Evolutionary conservation across 192 early-diverging fungal species (phyloP), one percentile per base, ranked within the genome.

Genomic region (Chytriomyces hyalinus): DNA sequence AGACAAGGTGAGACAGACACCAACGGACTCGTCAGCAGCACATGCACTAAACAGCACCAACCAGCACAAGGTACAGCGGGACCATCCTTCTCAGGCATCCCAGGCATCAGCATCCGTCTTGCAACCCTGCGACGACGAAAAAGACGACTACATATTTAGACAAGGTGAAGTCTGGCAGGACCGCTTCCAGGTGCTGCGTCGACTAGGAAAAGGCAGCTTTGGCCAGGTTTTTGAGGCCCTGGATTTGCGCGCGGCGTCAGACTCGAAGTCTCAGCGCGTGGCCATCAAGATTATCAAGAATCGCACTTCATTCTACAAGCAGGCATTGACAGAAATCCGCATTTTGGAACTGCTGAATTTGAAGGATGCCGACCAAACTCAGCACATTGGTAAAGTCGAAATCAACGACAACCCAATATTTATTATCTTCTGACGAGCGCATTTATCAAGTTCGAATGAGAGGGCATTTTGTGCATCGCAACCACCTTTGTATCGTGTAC

Each of bases 201-300:
- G 26, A 15, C 45, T 82, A 6, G 80, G 80, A 50, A 80, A 80
- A 46, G 79, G 80, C 13, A 78, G 76, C 11, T 82, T 82, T 71
- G 81, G 81, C 7, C 78, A 82, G 36, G 81, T 78, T 13, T 60
- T 82, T 45, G 65, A 78, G 50, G 74, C 74, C 5, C 51, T 26
- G 24, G 80, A 78, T 67, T 51, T 69, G 15, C 67, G 26, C 15
- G 20, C 47, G 26, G 48, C 10, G 50, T 2, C 13, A 1, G 67
- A n/a, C 20, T 13, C 20, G 11, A 51, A 66, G 17, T 20, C 45
- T 44, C n/a, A 45, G 48, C n/a, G 45, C 44, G 82, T 84, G 3
- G 84, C 84, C 24, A 62, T 86, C 63, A 86, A 86, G 63, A 80
- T 86, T 60, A 85, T 86, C 75, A 81, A 80, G 60, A 85, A 84